Evolutionary conservation across 768 basidiomycete species (phyloP).

Genomic region (Rhodotorula babjevae): DNA sequence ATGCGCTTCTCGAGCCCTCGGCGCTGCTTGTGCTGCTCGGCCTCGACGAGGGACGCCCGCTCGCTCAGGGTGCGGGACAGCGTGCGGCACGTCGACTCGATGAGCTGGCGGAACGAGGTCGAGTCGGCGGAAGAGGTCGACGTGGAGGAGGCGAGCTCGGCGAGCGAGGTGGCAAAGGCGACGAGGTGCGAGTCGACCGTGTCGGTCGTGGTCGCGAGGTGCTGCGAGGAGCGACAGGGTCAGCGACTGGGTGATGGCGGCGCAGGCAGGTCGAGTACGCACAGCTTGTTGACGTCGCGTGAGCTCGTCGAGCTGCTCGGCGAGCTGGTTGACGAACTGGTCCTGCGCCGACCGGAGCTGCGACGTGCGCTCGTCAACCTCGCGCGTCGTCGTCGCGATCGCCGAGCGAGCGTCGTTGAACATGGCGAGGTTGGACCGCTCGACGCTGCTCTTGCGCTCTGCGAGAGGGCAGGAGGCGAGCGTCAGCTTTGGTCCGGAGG

Average conservation of each 20-base stretch:
- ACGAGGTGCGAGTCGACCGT: conserved; percentile 3
- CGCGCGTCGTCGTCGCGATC: conserved; percentile 2
- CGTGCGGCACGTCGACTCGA: conserved; percentile 14
- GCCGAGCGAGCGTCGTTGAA: conserved; percentile 3
- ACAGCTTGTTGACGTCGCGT: background rate
- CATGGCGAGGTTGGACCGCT: conserved; percentile 12
- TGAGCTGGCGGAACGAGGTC: conserved; percentile 6
- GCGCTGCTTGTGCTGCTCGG: background rate
- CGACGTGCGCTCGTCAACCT: conserved; percentile 6
- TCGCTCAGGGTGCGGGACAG: background rate
- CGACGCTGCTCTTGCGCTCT: conserved; percentile 28
- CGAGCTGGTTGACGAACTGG: conserved; percentile 8
- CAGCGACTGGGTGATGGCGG: too few relatives aligned
- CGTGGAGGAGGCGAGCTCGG: background rate
- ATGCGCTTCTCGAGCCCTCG: background rate
- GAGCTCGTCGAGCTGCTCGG: conserved; percentile 4
- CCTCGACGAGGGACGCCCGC: background rate
- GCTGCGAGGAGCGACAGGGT: background rate
- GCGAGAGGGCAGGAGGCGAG: too few relatives aligned
- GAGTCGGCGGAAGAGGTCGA: background rate
- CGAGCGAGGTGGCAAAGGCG: background rate
- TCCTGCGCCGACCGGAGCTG: conserved; percentile 13
- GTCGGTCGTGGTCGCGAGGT: conserved; percentile 5
- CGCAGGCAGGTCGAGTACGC: background rate
- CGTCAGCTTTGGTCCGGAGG: too few relatives aligned